A percentile compares a stretch with the other conserved stretches of the same genome.
These are phyloP conservation scores for Herpotrichia juniperi DNA, from an alignment of 2,329 filamentous ascomycete genomes.

Conservation along the genomic window DNA sequence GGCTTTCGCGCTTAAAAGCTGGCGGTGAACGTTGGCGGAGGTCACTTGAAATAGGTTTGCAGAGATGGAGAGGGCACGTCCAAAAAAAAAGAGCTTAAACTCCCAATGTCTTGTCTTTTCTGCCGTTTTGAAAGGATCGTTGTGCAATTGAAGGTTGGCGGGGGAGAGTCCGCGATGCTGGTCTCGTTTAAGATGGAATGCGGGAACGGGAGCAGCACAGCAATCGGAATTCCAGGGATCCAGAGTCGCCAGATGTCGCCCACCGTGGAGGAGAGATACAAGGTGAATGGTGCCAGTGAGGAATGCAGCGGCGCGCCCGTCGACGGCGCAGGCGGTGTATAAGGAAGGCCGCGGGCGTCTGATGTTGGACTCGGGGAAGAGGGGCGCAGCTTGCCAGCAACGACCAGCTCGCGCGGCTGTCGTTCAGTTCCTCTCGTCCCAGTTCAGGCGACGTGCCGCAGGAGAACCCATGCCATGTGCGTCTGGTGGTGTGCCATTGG, in stretches of 20 bases:
- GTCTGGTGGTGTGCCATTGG: slow-evolving; percentile 16
- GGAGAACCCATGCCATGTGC: slow-evolving; percentile 7
- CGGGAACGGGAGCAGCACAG: neutral
- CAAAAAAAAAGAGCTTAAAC: no score
- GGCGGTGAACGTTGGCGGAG: neutral
- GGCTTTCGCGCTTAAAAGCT: slow-evolving; percentile 17
- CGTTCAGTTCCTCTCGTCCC: slow-evolving; percentile 30
- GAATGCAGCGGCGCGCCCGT: slow-evolving; percentile 26
- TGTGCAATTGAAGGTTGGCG: slow-evolving; percentile 1
- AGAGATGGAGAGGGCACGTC: neutral
- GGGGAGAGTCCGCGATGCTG: neutral
- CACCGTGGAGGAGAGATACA: slow-evolving; percentile 1
- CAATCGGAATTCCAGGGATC: neutral
- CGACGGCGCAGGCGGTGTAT: slow-evolving; percentile 39
- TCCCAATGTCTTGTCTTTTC: no score
- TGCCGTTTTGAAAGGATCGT: no score
- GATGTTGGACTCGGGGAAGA: slow-evolving; percentile 18
- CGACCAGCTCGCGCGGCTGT: slow-evolving; percentile 38
- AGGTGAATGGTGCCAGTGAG: slow-evolving; percentile 11
- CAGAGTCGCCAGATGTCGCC: neutral
- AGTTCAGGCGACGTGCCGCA: slow-evolving; percentile 7
- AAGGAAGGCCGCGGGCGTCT: slow-evolving; percentile 19
- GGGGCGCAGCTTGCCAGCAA: slow-evolving; percentile 37
- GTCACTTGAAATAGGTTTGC: neutral
- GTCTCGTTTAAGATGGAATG: slow-evolving; percentile 6